Conservation (phyloP, 2,329 filamentous ascomycete species). For the Calcarisporium arbuscula region DNA sequence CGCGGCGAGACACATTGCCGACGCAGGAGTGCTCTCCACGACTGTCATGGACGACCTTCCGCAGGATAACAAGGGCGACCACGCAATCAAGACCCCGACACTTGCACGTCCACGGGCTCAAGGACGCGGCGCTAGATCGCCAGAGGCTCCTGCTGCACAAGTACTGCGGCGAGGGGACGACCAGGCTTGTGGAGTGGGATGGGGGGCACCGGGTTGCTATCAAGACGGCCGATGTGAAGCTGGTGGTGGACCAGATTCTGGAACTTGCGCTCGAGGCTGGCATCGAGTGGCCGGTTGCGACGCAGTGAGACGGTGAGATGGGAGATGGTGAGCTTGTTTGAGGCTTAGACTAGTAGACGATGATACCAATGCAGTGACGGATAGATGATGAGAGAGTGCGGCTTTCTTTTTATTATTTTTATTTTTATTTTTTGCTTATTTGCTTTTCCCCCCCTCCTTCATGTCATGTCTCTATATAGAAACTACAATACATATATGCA, state of each 20-base stretch:
- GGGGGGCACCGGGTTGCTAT: constrained; percentile 66
- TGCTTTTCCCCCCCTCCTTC: no score
- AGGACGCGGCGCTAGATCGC: constrained; percentile 55
- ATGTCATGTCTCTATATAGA: no score
- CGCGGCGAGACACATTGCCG: constrained; percentile 32
- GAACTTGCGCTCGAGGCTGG: constrained; percentile 15
- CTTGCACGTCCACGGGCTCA: constrained; percentile 39
- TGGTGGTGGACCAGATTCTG: constrained; percentile 19
- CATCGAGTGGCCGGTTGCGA: constrained; percentile 1
- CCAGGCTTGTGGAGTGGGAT: constrained; percentile 64
- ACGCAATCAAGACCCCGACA: constrained; percentile 25
- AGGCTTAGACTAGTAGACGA: no score
- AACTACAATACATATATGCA: no score
- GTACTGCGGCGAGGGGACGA: constrained; percentile 51
- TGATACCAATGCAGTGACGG: no score
- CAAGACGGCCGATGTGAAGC: constrained; percentile 58
- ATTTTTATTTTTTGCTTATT: no score
- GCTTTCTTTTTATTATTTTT: no score
- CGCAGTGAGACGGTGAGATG: not conserved
- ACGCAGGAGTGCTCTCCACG: constrained; percentile 16
- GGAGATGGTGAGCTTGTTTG: no score
- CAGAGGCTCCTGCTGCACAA: constrained; percentile 42
- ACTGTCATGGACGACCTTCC: constrained; percentile 28
- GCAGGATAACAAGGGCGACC: constrained; percentile 37
- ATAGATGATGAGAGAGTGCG: no score